phyloP scores from a whole-genome alignment of 2,329 filamentous ascomycete species.

The Monilinia laxa region DNA sequence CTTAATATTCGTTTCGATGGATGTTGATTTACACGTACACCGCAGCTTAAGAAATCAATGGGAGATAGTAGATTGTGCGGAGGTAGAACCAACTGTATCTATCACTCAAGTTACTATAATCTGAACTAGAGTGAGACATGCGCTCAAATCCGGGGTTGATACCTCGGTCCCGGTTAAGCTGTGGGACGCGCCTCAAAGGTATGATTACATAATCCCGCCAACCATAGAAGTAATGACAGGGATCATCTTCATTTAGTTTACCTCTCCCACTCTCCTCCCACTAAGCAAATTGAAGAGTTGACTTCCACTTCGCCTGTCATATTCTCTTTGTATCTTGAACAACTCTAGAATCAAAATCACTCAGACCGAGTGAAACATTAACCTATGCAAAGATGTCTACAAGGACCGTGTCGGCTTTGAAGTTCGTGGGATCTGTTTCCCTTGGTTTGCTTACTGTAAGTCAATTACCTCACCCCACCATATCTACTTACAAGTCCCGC shows the following conservation, averaged over 20 bases:
- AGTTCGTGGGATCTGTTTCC: slow-evolving; percentile 90
- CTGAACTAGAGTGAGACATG: background rate
- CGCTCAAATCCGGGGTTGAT: background rate
- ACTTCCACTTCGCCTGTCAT: background rate
- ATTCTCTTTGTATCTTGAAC: background rate
- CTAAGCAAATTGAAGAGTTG: background rate
- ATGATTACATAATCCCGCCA: slow-evolving; percentile 9
- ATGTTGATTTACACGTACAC: background rate
- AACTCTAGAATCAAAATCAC: background rate
- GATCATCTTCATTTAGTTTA: background rate
- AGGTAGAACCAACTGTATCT: no score
- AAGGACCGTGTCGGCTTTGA: slow-evolving; percentile 72
- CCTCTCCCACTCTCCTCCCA: background rate
- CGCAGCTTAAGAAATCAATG: background rate
- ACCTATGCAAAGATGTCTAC: slow-evolving; percentile 53
- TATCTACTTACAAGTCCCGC: slow-evolving; percentile 10
- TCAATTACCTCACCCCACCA: slow-evolving; percentile 26
- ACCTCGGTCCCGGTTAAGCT: slow-evolving; percentile 6
- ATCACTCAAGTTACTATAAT: no score
- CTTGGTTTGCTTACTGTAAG: slow-evolving; percentile 83
- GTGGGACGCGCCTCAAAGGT: background rate
- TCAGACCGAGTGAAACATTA: background rate
- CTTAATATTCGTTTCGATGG: background rate
- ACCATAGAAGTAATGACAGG: background rate
- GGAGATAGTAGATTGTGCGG: background rate